Evolutionary conservation across 495 filamentous ascomycete species (phyloP).

Genomic region (Xylaria acuta): DNA sequence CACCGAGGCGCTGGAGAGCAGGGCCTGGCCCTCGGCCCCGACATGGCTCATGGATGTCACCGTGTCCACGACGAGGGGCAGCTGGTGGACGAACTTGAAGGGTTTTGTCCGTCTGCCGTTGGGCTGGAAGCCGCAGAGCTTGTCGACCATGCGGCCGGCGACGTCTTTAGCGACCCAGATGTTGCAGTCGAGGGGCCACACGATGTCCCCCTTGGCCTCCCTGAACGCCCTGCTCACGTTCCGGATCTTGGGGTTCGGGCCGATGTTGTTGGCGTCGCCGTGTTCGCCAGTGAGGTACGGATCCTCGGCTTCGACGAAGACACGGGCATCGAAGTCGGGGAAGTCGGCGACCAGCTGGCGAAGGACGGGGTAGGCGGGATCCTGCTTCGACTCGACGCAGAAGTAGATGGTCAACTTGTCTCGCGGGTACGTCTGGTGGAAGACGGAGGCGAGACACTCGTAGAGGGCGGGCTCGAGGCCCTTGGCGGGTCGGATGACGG

Average conservation of each 20-base stretch:
- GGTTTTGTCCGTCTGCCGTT: conserved; percentile 54
- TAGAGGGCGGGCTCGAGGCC: conserved; percentile 90
- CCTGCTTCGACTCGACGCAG: conserved; percentile 77
- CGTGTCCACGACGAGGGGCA: conserved; percentile 85
- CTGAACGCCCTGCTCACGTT: conserved; percentile 95
- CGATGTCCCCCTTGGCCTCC: conserved; percentile 88
- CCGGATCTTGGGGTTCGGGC: conserved; percentile 97
- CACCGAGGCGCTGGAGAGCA: conserved; percentile 45
- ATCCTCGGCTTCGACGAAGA: conserved; percentile 91
- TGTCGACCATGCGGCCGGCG: conserved; percentile 84
- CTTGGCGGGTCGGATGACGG: conserved; percentile 91
- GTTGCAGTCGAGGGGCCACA: conserved; percentile 98
- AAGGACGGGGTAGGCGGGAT: conserved; percentile 80
- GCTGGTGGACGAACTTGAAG: conserved; percentile 95
- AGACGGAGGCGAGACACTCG: conserved; percentile 90
- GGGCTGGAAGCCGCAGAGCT: conserved; percentile 70
- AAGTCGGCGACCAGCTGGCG: conserved; percentile 73
- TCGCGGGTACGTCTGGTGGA: conserved; percentile 79
- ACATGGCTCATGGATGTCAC: conserved; percentile 44
- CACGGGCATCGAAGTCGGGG: conserved; percentile 70
- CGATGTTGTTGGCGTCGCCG: conserved; percentile 65
- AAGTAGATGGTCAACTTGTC: conserved; percentile 81
- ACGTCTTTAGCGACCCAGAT: conserved; percentile 87
- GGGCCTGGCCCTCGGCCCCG: conserved; percentile 50
- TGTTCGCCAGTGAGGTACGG: conserved; percentile 65